Percentiles rank a stretch among this genome's conserved stretches.
Evolutionary conservation across 2,329 filamentous ascomycete species (phyloP).

Genomic region (Fusarium musae): DNA sequence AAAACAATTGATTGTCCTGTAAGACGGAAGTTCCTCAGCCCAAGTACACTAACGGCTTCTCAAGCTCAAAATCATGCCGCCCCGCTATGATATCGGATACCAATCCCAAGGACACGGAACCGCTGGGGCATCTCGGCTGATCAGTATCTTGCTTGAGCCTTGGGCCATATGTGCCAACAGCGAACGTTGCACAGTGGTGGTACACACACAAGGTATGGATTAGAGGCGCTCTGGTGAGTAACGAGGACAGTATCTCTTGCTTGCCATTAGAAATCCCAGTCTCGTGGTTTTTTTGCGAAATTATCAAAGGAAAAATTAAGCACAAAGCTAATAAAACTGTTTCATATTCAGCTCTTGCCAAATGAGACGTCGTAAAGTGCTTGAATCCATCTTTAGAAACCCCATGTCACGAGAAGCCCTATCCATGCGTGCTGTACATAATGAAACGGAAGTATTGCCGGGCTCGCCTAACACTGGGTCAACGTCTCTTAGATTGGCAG

Average conservation of each 20-base stretch:
- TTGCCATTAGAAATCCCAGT: background rate
- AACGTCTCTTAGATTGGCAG: constrained; percentile 22
- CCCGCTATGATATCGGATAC: constrained; percentile 22
- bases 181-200: background rate
- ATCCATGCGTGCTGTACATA: constrained; percentile 27
- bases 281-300: background rate
- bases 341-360: constrained; percentile 39
- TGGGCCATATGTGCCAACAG: constrained; percentile 1
- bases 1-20: constrained; percentile 6
- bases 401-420: constrained; percentile 17
- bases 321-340: constrained; percentile 26
- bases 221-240: background rate
- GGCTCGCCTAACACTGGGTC: constrained; percentile 38
- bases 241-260: background rate
- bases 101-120: constrained; percentile 36
- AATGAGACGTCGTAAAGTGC: constrained; percentile 34
- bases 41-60: constrained; percentile 26
- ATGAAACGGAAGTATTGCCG: constrained; percentile 37
- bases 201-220: background rate
- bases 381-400: constrained; percentile 19
- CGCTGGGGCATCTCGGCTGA: constrained; percentile 23
- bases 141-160: constrained; percentile 9
- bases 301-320: constrained; percentile 2
- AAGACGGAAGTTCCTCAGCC: constrained; percentile 19
- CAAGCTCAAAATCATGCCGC: constrained; percentile 15